Percentiles rank a stretch among this genome's conserved stretches.
Conservation (phyloP, 2,329 filamentous ascomycete genomes). For the Elsinoe batatas region DNA sequence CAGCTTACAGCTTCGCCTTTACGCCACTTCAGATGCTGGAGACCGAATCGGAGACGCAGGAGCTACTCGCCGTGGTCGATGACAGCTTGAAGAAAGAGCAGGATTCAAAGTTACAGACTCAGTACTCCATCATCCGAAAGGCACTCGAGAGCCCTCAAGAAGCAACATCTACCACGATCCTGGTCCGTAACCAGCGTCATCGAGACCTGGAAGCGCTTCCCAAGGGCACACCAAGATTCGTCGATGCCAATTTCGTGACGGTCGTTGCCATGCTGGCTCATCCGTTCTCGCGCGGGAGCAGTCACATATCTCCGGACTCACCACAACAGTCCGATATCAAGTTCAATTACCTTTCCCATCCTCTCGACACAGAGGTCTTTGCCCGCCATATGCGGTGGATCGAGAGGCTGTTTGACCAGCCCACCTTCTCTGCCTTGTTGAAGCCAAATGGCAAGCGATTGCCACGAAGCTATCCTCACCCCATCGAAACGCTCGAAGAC, state of each 20-base stretch:
- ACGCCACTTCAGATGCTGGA: slow-evolving; percentile 18
- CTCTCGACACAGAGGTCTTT: slow-evolving; percentile 23
- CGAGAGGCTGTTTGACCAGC: slow-evolving; percentile 32
- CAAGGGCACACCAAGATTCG: not conserved
- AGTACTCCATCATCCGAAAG: slow-evolving; percentile 16
- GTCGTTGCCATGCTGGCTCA: slow-evolving; percentile 19
- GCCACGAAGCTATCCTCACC: slow-evolving; percentile 13
- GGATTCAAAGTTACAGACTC: slow-evolving; percentile 13
- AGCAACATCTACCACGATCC: slow-evolving; percentile 19
- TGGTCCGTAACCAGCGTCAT: slow-evolving; percentile 13
- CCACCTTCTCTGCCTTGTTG: slow-evolving; percentile 27
- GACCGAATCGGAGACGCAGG: slow-evolving; percentile 17
- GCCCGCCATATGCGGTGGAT: slow-evolving; percentile 25
- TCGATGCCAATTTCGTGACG: slow-evolving; percentile 19
- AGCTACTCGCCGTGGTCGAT: slow-evolving; percentile 16
- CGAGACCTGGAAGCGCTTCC: not conserved
- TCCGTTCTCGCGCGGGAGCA: slow-evolving; percentile 21
- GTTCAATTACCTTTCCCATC: slow-evolving; percentile 23
- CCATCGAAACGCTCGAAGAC: slow-evolving; percentile 15
- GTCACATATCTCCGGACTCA: slow-evolving; percentile 21
- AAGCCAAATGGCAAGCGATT: slow-evolving; percentile 17
- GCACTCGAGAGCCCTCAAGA: slow-evolving; percentile 16
- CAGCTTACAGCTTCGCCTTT: slow-evolving; percentile 17
- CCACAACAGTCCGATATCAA: slow-evolving; percentile 20
- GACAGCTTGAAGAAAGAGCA: slow-evolving; percentile 12